Evolutionary conservation across 2,329 filamentous ascomycete species (phyloP).

Genomic region (Venturia pyrina): DNA sequence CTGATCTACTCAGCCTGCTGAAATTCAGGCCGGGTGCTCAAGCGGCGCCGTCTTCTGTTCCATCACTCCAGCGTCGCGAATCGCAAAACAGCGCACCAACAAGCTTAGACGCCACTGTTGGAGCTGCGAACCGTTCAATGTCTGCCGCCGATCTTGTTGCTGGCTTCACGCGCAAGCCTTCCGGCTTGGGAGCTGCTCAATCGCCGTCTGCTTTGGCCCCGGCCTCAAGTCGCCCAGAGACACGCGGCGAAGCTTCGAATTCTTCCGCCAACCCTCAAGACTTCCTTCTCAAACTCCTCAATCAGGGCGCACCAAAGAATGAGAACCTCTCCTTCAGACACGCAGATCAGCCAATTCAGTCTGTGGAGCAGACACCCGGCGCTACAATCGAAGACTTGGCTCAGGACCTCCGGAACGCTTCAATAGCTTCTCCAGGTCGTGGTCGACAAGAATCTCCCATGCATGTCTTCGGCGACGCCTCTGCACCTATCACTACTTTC

Average conservation of each 20-base stretch:
- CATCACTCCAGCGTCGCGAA: conserved; percentile 14
- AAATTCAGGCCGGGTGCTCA: conserved; percentile 48
- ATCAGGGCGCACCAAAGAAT: conserved; percentile 49
- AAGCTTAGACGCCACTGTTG: conserved; percentile 16
- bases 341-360: background rate
- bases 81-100: conserved; percentile 19
- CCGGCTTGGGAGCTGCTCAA: conserved; percentile 13
- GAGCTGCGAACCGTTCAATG: conserved; percentile 28
- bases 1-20: conserved; percentile 53
- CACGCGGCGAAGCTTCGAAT: conserved; percentile 17
- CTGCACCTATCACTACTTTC: conserved; percentile 16
- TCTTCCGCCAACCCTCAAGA: conserved; percentile 61
- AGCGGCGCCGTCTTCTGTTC: conserved; percentile 18
- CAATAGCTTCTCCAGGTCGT: conserved; percentile 25
- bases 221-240: conserved; percentile 21
- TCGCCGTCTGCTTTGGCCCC: conserved; percentile 23
- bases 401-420: conserved; percentile 35
- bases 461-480: conserved; percentile 22
- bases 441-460: conserved; percentile 22
- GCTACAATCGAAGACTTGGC: conserved; percentile 34
- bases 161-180: conserved; percentile 41
- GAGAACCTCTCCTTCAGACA: background rate
- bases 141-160: conserved; percentile 50
- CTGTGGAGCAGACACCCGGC: conserved; percentile 15
- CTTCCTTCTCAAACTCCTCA: conserved; percentile 76